Conservation (phyloP, 805 yeast genomes). For the Candida fluviatilis region DNA sequence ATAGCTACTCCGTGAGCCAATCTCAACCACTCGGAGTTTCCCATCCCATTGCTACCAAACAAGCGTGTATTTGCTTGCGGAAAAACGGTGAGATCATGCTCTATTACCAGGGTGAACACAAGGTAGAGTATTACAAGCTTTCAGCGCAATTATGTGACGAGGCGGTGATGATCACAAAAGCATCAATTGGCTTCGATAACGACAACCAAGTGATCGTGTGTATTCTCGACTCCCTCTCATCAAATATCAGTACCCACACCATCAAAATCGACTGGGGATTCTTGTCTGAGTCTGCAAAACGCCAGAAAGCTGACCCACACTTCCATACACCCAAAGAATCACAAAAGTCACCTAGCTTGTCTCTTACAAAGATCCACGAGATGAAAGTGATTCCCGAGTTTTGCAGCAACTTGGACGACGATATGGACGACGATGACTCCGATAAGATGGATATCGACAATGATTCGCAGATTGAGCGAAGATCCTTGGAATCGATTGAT, state of each 20-base stretch:
- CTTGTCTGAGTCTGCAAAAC: conserved; percentile 42
- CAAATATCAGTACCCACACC: conserved; percentile 37
- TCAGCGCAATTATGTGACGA: conserved; percentile 25
- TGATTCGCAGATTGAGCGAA: conserved; percentile 6
- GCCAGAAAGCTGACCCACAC: conserved; percentile 44
- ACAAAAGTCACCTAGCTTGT: conserved; percentile 38
- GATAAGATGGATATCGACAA: conserved; percentile 14
- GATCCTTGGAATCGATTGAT: conserved; percentile 29
- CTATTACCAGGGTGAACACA: conserved; percentile 63
- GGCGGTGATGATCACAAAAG: conserved; percentile 18
- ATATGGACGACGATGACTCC: conserved; percentile 12
- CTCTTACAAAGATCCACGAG: conserved; percentile 28
- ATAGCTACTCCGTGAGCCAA: conserved; percentile 56
- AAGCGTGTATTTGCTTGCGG: conserved; percentile 66
- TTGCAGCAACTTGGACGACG: conserved; percentile 5
- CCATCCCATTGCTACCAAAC: conserved; percentile 66
- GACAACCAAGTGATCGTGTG: conserved; percentile 44
- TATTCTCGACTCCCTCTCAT: conserved; percentile 33
- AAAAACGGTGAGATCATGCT: conserved; percentile 56
- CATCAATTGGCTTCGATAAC: conserved; percentile 51
- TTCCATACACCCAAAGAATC: conserved; percentile 46
- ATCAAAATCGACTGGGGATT: conserved; percentile 55
- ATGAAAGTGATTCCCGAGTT: conserved; percentile 21
- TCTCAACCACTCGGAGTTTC: conserved; percentile 55
- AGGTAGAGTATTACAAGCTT: conserved; percentile 50